Evolutionary conservation across 2,329 filamentous ascomycete species (phyloP), one percentile per base, ranked within the genome.

Genomic region (Pleurostoma richardsiae): DNA sequence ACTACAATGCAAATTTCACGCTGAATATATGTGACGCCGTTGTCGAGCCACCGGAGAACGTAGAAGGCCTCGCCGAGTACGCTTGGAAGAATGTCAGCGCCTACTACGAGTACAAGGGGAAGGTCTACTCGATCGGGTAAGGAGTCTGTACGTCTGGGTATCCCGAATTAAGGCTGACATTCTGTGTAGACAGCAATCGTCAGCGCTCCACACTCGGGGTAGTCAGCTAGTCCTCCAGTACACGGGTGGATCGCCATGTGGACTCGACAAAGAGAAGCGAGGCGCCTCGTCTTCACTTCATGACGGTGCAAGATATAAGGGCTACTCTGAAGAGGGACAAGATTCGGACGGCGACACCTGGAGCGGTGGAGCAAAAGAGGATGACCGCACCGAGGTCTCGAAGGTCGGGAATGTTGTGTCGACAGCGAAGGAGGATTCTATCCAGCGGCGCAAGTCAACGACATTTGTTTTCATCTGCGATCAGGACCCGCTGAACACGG

Each of bases 401-500:
- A 19, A 19, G 19, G 19, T 19, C 19, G 19, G 19, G 43, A 67
- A 58, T 29, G 49, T 47, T 3, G 44, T 51, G 30, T 47, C 41
- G 10, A 47, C 49, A 7, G 33, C 44, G 49, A 67, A 70, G 30
- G 58, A 69, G 33, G 54, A 68, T 47, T 51, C 54, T 30, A 59
- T 50, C 53, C 27, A 48, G 39, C 72, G 80, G 40, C 74, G 78
- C 54, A 94, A 92, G 64, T 95, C 89, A 2, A 86, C 91, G 10
- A 84, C 91, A 49, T 90, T 99, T 66, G 94, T 90, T 28, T 92
- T 97, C 64, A 85, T 94, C 54, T 99, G 94, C 73, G 91, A 96
- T 62, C 82, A 82, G 52, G 90, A 96, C 57, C 83, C 88, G 2
- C 73, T 85, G 2, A 77, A 76, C 30, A 79, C 80, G 4, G 76